Evolutionary conservation across 176 grass and related monocot genomes (phyloP).

Genomic region (Rhipidocladum racemiflorum): DNA sequence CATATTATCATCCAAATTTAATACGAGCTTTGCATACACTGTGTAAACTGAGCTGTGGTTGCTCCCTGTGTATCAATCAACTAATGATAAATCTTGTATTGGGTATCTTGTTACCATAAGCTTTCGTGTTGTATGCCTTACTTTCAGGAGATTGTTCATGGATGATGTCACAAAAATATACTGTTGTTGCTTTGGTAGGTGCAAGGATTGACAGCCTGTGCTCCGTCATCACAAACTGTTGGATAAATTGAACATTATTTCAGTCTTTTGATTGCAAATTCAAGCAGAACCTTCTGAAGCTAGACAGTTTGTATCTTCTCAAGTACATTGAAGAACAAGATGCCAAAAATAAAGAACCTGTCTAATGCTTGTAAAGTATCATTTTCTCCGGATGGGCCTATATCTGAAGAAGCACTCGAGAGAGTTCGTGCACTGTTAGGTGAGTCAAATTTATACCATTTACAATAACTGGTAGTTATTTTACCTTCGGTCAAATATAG

Average conservation of each 20-base stretch:
- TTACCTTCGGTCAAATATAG: not conserved
- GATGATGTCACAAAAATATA: not conserved
- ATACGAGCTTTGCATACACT: not conserved
- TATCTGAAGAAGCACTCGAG: conserved; percentile 86
- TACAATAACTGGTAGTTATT: not conserved
- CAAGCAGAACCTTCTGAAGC: not conserved
- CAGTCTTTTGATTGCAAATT: not conserved
- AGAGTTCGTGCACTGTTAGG: conserved; percentile 81
- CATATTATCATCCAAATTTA: not conserved
- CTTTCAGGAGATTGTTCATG: not conserved
- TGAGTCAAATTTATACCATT: conserved; percentile 38
- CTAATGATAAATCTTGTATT: not conserved
- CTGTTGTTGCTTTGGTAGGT: conserved; percentile 19
- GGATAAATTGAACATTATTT: conserved; percentile 13
- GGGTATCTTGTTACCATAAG: not conserved
- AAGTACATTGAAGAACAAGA: conserved; percentile 44
- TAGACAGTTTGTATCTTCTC: conserved; percentile 9
- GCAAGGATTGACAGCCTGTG: not conserved
- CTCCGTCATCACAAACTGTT: not conserved
- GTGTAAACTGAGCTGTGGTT: not conserved
- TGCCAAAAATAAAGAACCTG: conserved; percentile 87
- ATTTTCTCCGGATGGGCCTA: conserved; percentile 74
- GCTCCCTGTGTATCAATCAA: not conserved
- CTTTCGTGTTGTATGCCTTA: not conserved
- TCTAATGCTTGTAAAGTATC: conserved; percentile 76